Conservation (phyloP, 2,329 filamentous ascomycete species). For the Beauveria rudraprayagi region DNA sequence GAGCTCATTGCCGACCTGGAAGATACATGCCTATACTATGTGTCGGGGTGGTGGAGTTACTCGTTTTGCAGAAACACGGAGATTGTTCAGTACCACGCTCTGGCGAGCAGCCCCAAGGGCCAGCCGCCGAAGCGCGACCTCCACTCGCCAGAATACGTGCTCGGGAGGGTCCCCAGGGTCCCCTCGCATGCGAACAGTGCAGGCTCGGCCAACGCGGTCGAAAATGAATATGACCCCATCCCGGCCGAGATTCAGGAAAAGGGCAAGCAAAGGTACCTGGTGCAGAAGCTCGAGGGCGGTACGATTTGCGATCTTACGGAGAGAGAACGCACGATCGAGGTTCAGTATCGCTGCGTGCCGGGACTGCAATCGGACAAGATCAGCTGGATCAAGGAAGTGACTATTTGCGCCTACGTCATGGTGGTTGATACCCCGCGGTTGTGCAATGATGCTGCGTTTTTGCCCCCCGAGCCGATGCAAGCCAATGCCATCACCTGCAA, state of each 20-base stretch:
- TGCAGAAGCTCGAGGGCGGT: slow-evolving; percentile 71
- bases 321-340: slow-evolving; percentile 72
- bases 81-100: slow-evolving; percentile 83
- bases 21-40: slow-evolving; percentile 72
- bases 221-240: slow-evolving; percentile 22
- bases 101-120: slow-evolving; percentile 58
- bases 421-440: slow-evolving; percentile 82
- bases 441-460: slow-evolving; percentile 79
- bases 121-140: slow-evolving; percentile 72
- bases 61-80: slow-evolving; percentile 85
- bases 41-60: slow-evolving; percentile 93
- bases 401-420: slow-evolving; percentile 89
- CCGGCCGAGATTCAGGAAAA: slow-evolving; percentile 67
- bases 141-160: slow-evolving; percentile 64
- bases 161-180: slow-evolving; percentile 49
- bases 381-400: slow-evolving; percentile 86
- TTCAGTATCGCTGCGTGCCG: slow-evolving; percentile 73
- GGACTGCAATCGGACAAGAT: slow-evolving; percentile 67
- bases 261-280: slow-evolving; percentile 76
- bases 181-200: slow-evolving; percentile 18
- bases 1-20: slow-evolving; percentile 73
- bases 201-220: slow-evolving; percentile 18
- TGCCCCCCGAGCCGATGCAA: slow-evolving; percentile 68
- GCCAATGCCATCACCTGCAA: slow-evolving; percentile 72
- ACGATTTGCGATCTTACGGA: slow-evolving; percentile 83